These are phyloP conservation scores for Pholiota adiposa DNA, from an alignment of 1,284 basidiomycete species.

Conservation along the genomic window DNA sequence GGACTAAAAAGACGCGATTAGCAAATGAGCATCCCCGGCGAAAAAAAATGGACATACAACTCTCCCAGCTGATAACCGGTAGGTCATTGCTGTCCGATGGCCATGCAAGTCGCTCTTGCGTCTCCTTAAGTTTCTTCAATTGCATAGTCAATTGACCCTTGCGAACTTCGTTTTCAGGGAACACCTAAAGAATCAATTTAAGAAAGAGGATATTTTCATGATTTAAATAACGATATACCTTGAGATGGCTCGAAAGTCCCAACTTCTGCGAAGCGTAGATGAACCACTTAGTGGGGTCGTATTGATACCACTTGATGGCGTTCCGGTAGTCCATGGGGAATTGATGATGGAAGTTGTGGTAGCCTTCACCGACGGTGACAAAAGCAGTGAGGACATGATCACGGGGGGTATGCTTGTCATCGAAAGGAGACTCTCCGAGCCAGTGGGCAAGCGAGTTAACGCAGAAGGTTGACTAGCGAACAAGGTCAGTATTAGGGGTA, in stretches of 20 bases:
- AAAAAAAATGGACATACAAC: slow-evolving; percentile 55
- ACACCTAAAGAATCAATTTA: slow-evolving; percentile 43
- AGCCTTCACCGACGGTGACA: slow-evolving; percentile 90
- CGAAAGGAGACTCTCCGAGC: slow-evolving; percentile 89
- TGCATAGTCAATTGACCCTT: slow-evolving; percentile 95
- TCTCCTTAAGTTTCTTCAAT: slow-evolving; percentile 78
- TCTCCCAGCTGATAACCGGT: slow-evolving; percentile 86
- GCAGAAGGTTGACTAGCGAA: slow-evolving; percentile 83
- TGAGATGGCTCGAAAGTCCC: slow-evolving; percentile 86
- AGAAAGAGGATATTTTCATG: background rate
- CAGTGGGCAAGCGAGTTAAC: slow-evolving; percentile 97
- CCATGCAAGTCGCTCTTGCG: slow-evolving; percentile 78
- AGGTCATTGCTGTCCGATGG: slow-evolving; percentile 79
- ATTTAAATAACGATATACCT: slow-evolving; percentile 45
- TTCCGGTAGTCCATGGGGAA: slow-evolving; percentile 97
- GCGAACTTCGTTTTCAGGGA: slow-evolving; percentile 92
- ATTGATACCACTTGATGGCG: slow-evolving; percentile 92
- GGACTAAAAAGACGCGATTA: slow-evolving; percentile 48
- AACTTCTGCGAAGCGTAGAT: slow-evolving; percentile 69
- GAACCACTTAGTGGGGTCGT: slow-evolving; percentile 92
- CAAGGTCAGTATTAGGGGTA: background rate
- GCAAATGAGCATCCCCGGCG: background rate
- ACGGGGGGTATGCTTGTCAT: slow-evolving; percentile 93
- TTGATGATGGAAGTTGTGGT: slow-evolving; percentile 97
- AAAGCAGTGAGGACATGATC: slow-evolving; percentile 90